phyloP scores from a whole-genome alignment of 306 rosid species.

The Vicia sativa region DNA sequence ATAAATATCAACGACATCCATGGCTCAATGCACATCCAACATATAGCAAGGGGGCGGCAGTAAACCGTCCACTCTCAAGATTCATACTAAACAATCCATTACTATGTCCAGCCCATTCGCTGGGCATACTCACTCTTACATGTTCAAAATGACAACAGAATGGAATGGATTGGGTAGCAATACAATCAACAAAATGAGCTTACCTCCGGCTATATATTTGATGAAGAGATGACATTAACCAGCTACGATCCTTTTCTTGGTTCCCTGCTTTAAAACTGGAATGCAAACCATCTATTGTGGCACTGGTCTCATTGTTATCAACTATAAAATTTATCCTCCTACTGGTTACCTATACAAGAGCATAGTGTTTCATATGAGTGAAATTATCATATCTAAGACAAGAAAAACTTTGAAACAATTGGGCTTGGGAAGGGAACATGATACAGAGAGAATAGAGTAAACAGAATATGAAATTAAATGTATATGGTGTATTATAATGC shows the following conservation, averaged over 20 bases:
- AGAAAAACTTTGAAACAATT: slow-evolving; percentile 26
- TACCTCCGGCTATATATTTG: slow-evolving; percentile 93
- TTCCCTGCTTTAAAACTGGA: slow-evolving; percentile 48
- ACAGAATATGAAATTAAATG: slow-evolving; percentile 16
- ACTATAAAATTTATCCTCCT: slow-evolving; percentile 88
- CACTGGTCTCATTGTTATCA: slow-evolving; percentile 61
- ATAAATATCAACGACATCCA: slow-evolving; percentile 24
- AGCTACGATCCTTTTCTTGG: slow-evolving; percentile 80
- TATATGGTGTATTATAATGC: slow-evolving; percentile 13
- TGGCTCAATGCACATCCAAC: neutral
- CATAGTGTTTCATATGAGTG: slow-evolving; percentile 33
- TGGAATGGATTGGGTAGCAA: slow-evolving; percentile 14
- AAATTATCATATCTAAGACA: slow-evolving; percentile 28
- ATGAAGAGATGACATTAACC: slow-evolving; percentile 87
- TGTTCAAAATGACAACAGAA: slow-evolving; percentile 18
- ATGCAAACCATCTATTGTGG: slow-evolving; percentile 47
- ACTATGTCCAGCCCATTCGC: neutral
- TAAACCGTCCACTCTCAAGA: neutral
- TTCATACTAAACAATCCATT: neutral
- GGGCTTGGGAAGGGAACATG: slow-evolving; percentile 10
- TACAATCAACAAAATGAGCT: slow-evolving; percentile 29
- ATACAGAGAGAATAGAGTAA: neutral
- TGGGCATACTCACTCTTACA: neutral
- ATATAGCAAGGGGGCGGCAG: neutral
- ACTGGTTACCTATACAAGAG: slow-evolving; percentile 66